These are phyloP conservation scores for Primulina tabacum DNA, from an alignment of 257 asterid genomes.

Conservation along the genomic window DNA sequence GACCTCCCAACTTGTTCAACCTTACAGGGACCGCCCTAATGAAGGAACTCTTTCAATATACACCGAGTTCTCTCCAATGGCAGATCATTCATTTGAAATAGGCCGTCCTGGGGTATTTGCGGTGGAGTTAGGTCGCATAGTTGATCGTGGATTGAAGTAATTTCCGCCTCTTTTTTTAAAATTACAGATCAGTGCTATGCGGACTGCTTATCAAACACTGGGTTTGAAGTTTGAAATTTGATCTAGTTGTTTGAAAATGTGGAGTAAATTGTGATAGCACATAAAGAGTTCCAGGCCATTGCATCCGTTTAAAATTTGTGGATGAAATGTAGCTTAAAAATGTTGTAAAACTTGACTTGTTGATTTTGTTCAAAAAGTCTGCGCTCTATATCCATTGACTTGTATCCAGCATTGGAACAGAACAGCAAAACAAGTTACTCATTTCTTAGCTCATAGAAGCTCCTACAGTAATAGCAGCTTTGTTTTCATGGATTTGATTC, in stretches of 20 bases:
- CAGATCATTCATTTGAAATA: conserved; percentile 88
- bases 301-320: background rate
- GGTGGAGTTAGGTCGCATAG: conserved; percentile 86
- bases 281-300: background rate
- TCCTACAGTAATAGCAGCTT: no score
- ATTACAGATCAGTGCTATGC: background rate
- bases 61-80: conserved; percentile 98
- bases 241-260: conserved; percentile 7
- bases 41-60: conserved; percentile 83
- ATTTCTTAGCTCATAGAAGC: no score
- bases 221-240: background rate
- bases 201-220: background rate
- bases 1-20: conserved; percentile 82
- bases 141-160: conserved; percentile 96
- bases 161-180: conserved; percentile 1
- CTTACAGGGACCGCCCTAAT: conserved; percentile 84
- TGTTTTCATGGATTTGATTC: no score
- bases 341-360: no score
- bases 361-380: no score
- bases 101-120: conserved; percentile 95
- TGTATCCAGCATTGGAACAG: no score
- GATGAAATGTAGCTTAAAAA: background rate
- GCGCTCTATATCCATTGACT: no score
- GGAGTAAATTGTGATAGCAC: conserved; percentile 15
- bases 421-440: no score